A percentile compares a stretch with the other conserved stretches of the same genome.
phyloP scores from a whole-genome alignment of 2,329 filamentous ascomycete genomes.

The Colletotrichum orbiculare region DNA sequence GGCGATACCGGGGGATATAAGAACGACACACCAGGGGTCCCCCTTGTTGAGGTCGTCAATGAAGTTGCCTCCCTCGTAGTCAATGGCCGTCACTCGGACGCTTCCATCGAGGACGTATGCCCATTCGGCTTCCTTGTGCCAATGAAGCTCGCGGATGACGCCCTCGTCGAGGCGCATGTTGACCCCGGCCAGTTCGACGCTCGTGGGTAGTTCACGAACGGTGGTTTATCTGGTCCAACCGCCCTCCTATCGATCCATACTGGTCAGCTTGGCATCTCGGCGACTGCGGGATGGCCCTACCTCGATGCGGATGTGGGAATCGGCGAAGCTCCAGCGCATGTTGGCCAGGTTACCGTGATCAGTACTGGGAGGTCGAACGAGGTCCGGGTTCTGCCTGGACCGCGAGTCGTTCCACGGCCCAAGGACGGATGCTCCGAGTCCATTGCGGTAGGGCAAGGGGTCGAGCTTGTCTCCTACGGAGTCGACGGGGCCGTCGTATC shows the following conservation, averaged over 20 bases:
- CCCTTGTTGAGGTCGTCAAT: slow-evolving; percentile 81
- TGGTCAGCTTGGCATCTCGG: no score
- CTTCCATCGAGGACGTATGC: slow-evolving; percentile 78
- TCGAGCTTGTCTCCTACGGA: slow-evolving; percentile 67
- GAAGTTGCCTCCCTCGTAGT: slow-evolving; percentile 80
- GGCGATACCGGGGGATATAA: no score
- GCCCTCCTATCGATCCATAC: slow-evolving; percentile 63
- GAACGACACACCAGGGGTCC: slow-evolving; percentile 46
- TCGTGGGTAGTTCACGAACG: slow-evolving; percentile 71
- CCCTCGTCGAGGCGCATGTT: slow-evolving; percentile 83
- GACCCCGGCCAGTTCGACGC: slow-evolving; percentile 78
- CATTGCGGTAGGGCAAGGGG: slow-evolving; percentile 74
- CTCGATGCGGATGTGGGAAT: slow-evolving; percentile 73
- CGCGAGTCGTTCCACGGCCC: slow-evolving; percentile 77
- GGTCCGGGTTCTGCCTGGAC: slow-evolving; percentile 77
- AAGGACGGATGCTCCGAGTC: slow-evolving; percentile 73
- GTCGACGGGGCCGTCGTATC: slow-evolving; percentile 72
- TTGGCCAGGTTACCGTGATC: slow-evolving; percentile 78
- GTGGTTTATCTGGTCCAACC: slow-evolving; percentile 83
- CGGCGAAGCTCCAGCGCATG: slow-evolving; percentile 78
- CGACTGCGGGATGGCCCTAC: slow-evolving; percentile 46
- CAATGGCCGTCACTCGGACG: slow-evolving; percentile 78
- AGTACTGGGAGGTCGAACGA: slow-evolving; percentile 77
- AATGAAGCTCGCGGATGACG: slow-evolving; percentile 81
- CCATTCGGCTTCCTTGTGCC: slow-evolving; percentile 86